phyloP scores from a whole-genome alignment of 2,329 filamentous ascomycete genomes.

The Dactylellina drechsleri region DNA sequence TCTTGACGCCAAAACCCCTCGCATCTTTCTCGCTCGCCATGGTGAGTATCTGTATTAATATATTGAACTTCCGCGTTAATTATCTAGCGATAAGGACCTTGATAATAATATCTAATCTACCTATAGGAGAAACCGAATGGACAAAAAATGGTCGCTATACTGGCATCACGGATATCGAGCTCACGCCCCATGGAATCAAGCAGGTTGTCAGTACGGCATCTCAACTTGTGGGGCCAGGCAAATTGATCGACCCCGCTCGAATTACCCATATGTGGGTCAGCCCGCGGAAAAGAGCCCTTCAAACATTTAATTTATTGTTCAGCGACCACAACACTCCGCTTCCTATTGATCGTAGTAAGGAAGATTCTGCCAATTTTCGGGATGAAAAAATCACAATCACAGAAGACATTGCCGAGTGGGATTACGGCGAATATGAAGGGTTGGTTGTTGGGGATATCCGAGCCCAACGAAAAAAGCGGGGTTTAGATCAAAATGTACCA shows the following conservation, averaged over 20 bases:
- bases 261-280: slow-evolving; percentile 65
- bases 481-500: slow-evolving; percentile 63
- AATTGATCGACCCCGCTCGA: slow-evolving; percentile 65
- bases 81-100: not conserved
- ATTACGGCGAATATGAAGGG: slow-evolving; percentile 67
- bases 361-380: not conserved
- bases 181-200: slow-evolving; percentile 62
- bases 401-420: slow-evolving; percentile 66
- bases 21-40: slow-evolving; percentile 63
- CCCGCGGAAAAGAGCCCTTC: slow-evolving; percentile 64
- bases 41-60: no score
- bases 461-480: slow-evolving; percentile 61
- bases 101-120: not conserved
- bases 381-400: slow-evolving; percentile 61
- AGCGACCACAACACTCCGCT: slow-evolving; percentile 44
- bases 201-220: slow-evolving; percentile 64
- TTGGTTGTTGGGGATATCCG: slow-evolving; percentile 64
- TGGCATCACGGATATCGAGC: slow-evolving; percentile 62
- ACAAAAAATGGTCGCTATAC: slow-evolving; percentile 65
- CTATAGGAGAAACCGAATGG: slow-evolving; percentile 65
- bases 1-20: slow-evolving; percentile 59
- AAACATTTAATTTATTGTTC: slow-evolving; percentile 65
- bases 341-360: not conserved
- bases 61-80: no score
- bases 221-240: slow-evolving; percentile 64